These are phyloP conservation scores for Fusarium begoniae DNA, from an alignment of 2,329 filamentous ascomycete genomes.

Conservation along the genomic window DNA sequence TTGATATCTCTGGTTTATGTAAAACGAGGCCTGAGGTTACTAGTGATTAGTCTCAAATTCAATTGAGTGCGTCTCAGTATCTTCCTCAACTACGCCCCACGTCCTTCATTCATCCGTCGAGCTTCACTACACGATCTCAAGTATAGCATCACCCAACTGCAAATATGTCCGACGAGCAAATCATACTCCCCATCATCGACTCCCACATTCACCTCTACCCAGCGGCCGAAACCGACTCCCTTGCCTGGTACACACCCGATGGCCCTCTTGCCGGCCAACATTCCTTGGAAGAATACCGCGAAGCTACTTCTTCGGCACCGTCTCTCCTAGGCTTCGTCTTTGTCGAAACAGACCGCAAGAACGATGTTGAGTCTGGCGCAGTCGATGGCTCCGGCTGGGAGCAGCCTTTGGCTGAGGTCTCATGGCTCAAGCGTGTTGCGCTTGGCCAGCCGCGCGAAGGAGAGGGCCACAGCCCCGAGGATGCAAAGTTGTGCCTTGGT, in stretches of 20 bases:
- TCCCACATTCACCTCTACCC: slow-evolving; percentile 93
- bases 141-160: slow-evolving; percentile 1
- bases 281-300: slow-evolving; percentile 70
- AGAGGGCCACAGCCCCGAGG: slow-evolving; percentile 62
- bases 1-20: background rate
- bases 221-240: slow-evolving; percentile 68
- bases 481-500: slow-evolving; percentile 67
- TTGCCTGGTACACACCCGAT: slow-evolving; percentile 74
- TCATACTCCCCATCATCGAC: slow-evolving; percentile 76
- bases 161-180: slow-evolving; percentile 51
- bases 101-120: background rate
- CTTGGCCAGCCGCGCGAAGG: slow-evolving; percentile 64
- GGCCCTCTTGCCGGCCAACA: slow-evolving; percentile 70
- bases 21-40: background rate
- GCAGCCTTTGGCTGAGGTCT: slow-evolving; percentile 76
- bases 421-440: slow-evolving; percentile 72
- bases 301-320: slow-evolving; percentile 52
- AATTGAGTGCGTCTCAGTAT: background rate
- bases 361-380: slow-evolving; percentile 60
- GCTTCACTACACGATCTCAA: background rate
- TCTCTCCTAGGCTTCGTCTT: slow-evolving; percentile 78
- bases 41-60: background rate
- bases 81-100: background rate
- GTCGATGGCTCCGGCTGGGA: slow-evolving; percentile 67
- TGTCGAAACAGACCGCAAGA: slow-evolving; percentile 81